Conservation (phyloP, 208 protist genomes). For the Trypanosoma vivax region DNA sequence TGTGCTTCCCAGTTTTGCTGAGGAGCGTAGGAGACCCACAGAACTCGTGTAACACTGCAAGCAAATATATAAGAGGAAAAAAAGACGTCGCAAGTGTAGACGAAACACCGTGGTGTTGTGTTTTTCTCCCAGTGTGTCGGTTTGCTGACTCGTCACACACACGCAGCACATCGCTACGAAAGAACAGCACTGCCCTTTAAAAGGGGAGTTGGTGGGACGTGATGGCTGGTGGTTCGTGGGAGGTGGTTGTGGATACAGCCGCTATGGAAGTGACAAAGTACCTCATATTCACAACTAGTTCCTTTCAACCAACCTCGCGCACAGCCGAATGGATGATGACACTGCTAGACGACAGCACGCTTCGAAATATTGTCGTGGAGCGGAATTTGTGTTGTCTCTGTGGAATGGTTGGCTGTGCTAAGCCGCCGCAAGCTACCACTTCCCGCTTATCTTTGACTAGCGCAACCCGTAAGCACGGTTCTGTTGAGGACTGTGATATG, state of each 20-base stretch:
- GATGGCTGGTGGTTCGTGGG: conserved; percentile 45
- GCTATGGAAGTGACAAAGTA: conserved; percentile 41
- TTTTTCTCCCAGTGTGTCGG: too few species aligned
- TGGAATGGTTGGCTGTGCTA: conserved; percentile 52
- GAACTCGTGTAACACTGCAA: too few species aligned
- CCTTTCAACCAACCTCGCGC: conserved; percentile 30
- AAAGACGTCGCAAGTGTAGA: too few species aligned
- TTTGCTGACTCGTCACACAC: not conserved
- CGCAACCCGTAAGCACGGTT: conserved; percentile 6
- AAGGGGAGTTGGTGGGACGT: too few species aligned
- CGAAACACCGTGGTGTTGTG: too few species aligned
- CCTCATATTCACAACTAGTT: conserved; percentile 29
- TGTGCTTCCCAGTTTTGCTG: too few species aligned
- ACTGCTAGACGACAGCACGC: conserved; percentile 40
- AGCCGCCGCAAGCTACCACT: conserved; percentile 24
- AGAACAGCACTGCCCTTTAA: not conserved
- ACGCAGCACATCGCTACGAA: not conserved
- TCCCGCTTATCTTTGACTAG: too few species aligned
- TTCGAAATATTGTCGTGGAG: conserved; percentile 62
- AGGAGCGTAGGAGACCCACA: too few species aligned
- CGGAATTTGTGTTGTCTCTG: conserved; percentile 57
- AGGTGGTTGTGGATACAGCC: conserved; percentile 60
- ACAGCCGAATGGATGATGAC: conserved; percentile 46
- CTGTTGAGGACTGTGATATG: conserved; percentile 1
- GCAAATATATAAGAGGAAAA: too few species aligned